A percentile compares a stretch with the other conserved stretches of the same genome.
These are phyloP conservation scores for Pinus albicaulis DNA, from an alignment of 75 land plant species.

Conservation along the genomic window DNA sequence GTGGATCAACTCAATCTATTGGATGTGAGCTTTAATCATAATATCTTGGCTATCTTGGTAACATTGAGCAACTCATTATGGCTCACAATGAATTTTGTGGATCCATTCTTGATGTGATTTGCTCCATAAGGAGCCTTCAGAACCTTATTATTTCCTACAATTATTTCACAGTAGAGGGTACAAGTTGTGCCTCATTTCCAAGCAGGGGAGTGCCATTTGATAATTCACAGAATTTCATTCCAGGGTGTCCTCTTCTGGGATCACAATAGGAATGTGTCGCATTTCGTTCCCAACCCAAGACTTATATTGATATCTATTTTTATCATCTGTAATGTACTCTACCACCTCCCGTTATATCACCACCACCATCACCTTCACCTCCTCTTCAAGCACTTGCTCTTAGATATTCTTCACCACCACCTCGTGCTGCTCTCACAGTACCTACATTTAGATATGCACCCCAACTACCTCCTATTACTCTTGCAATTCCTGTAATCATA, in stretches of 20 bases:
- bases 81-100: conserved; percentile 71
- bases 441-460: no score
- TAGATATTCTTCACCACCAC: not conserved
- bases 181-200: conserved; percentile 28
- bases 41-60: conserved; percentile 41
- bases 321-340: conserved; percentile 6
- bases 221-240: conserved; percentile 67
- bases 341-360: conserved; percentile 6
- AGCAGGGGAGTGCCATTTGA: conserved; percentile 50
- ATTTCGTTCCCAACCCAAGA: conserved; percentile 19
- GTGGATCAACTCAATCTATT: conserved; percentile 44
- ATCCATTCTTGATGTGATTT: conserved; percentile 53
- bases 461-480: no score
- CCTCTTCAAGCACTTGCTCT: not conserved
- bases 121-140: conserved; percentile 43
- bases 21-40: conserved; percentile 75
- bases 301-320: not conserved
- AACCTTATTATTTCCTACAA: conserved; percentile 67
- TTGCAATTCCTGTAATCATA: no score
- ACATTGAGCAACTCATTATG: conserved; percentile 59
- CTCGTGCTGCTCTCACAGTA: not conserved
- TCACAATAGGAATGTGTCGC: conserved; percentile 36
- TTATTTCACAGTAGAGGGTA: conserved; percentile 65
- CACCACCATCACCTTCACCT: not conserved
- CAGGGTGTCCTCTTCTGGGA: conserved; percentile 59